phyloP scores from a whole-genome alignment of 73 alveolate species.

The Tetrahymena thermophila region DNA sequence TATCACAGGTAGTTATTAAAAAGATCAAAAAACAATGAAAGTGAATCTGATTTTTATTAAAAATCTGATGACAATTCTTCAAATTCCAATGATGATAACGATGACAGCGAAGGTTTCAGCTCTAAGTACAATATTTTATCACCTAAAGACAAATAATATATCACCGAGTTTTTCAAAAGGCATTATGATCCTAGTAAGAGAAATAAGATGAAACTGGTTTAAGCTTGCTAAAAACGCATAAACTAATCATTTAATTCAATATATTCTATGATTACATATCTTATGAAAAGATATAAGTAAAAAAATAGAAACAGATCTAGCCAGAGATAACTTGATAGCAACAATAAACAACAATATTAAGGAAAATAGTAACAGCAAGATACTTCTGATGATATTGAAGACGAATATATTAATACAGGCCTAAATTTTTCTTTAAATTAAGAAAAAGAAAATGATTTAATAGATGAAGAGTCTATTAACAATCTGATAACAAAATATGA shows the following conservation, averaged over 20 bases:
- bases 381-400: neutral
- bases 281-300: neutral
- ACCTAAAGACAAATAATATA: neutral
- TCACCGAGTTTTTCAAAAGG: neutral
- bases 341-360: neutral
- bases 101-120: neutral
- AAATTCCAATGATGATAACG: neutral
- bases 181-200: neutral
- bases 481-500: neutral
- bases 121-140: neutral
- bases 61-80: neutral
- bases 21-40: neutral
- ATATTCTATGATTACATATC: neutral
- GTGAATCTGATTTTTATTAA: neutral
- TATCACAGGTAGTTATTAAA: neutral
- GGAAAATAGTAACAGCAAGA: neutral
- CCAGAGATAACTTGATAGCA: neutral
- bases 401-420: neutral
- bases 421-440: neutral
- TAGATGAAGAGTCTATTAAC: neutral
- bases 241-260: neutral
- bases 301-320: neutral
- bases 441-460: neutral
- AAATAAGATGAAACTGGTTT: neutral
- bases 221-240: neutral